Evolutionary conservation across 1,139 yeast genomes (phyloP), one percentile per base, ranked within the genome.

Genomic region (Citeromyces siamensis): DNA sequence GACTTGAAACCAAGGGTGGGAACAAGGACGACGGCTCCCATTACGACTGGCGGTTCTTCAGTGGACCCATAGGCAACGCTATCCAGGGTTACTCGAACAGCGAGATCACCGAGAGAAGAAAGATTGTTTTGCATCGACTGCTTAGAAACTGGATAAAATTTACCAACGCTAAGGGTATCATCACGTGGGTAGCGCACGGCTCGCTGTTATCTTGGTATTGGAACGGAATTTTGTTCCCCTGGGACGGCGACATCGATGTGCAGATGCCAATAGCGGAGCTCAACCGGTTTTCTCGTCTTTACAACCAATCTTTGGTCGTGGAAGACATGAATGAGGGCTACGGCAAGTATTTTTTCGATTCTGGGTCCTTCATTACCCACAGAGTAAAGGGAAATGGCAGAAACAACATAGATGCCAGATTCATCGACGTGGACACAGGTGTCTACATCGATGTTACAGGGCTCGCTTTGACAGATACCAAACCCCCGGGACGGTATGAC

Each of bases 21-120:
- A 32, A 36, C 26, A 19, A 12, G n/a, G 38, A 36, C 12, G 21
- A 22, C 3, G 71, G 71, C 3, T 65, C 59, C 41, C 85, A 78
- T 51, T 74, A 75, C 49, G 84, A 78, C 52, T 72, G 76, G 72
- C 59, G 83, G 37, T 77, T 78, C 46, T 76, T 71, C 56, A 62
- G 60, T 43, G 73, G 75, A 16, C 53, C 63, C 4, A 37, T 29
- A 10, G 41, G 42, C 22, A 44, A 38, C 28, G 36, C 40, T 5
- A 38, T 55, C 3, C 50, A 49, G 41, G 46, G 52, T 38, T 58
- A 56, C 17, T 46, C 59, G 18, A 49, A 50, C 37, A 66, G 58
- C 19, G 60, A 60, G 41, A 60, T 59, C 23, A 46, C 60, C 31
- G 59, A 58, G 40, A 70, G 63, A 45, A 64, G 63, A 41, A 54